Percentiles rank a stretch among this genome's conserved stretches.
Evolutionary conservation across 2,329 filamentous ascomycete species (phyloP).

Genomic region (Aureobasidium leucospermi): DNA sequence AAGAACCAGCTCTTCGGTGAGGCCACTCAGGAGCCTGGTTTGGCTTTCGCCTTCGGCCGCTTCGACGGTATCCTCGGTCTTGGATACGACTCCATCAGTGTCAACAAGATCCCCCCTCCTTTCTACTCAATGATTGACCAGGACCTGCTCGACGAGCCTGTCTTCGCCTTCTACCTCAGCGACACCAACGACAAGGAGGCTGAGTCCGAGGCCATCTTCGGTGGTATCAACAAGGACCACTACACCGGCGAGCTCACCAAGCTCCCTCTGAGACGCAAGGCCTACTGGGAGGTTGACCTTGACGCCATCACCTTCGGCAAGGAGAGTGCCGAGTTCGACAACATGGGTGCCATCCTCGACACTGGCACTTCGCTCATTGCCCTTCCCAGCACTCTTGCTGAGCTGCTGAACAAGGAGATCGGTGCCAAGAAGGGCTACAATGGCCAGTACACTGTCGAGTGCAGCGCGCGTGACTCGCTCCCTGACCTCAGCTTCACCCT

Average conservation of each 20-base stretch:
- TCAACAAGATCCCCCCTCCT: constrained; percentile 87
- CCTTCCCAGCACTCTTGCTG: constrained; percentile 81
- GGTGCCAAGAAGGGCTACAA: constrained; percentile 97
- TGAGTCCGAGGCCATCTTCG: constrained; percentile 82
- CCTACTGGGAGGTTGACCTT: constrained; percentile 99
- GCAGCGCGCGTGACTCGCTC: constrained; percentile 70
- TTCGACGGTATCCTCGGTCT: constrained; percentile 97
- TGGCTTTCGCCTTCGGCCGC: constrained; percentile 94
- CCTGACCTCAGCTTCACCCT: constrained; percentile 90
- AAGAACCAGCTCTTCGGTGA: constrained; percentile 93
- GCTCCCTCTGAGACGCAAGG: constrained; percentile 93
- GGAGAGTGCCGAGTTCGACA: constrained; percentile 78
- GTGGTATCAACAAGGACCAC: constrained; percentile 77
- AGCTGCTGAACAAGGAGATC: constrained; percentile 95
- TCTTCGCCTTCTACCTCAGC: constrained; percentile 95
- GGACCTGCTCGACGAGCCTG: constrained; percentile 78
- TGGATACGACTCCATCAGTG: constrained; percentile 92
- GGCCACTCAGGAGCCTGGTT: constrained; percentile 87
- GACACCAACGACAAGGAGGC: constrained; percentile 62
- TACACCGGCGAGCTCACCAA: constrained; percentile 81
- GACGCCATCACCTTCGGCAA: constrained; percentile 85
- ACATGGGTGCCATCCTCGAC: constrained; percentile 94
- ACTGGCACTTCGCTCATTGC: constrained; percentile 97
- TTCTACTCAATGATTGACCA: constrained; percentile 96
- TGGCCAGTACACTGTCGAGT: constrained; percentile 93